Evolutionary conservation across 257 asterid species (phyloP), one percentile per base, ranked within the genome.

Genomic region (Plectranthus barbatus): DNA sequence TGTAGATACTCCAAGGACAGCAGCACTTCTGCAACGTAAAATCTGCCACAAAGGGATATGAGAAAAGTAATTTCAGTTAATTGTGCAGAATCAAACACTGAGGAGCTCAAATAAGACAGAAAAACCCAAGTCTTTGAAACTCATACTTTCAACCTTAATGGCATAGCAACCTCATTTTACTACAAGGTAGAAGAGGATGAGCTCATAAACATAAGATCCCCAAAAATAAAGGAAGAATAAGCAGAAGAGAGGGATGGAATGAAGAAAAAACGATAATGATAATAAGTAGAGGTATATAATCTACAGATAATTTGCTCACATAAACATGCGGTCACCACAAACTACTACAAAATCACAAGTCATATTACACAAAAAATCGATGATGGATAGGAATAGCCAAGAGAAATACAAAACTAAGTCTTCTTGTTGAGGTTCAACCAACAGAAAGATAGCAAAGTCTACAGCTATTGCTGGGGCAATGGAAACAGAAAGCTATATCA

Each of bases 21-120:
- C 6, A 83, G 80, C 49, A 83, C 82, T 62, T 83, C 84, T 7
- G 90, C 90, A 17, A 83, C 83, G n/a, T 83, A 83, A 64, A 83
- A 83, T 52, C 90, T 83, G 83, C 47, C 31, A 26, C 53, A 40
- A 40, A 41, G 59, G 55, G 63, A 24, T 71, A 47, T n/a, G 23
- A 17, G 53, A 20, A 64, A 37, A 41, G 26, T 23, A 61, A 10
- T 0, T 49, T 10, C 5, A 42, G 68, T 45, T 46, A 47, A 11
- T 40, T 37, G 19, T 2, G 11, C 14, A 23, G 42, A 59, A 14
- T 24, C 42, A 39, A 21, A 17, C 21, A 37, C 20, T 18, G 11
- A 1, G 18, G 15, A 34, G 37, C 13, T 57, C 49, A 57, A 37
- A n/a, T 19, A 19, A 12, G 7, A 9, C 39, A 48, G n/a, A 21